Percentiles rank a stretch among this genome's conserved stretches.
phyloP scores from a whole-genome alignment of 2,329 filamentous ascomycete species.

The Fusarium zealandicum region DNA sequence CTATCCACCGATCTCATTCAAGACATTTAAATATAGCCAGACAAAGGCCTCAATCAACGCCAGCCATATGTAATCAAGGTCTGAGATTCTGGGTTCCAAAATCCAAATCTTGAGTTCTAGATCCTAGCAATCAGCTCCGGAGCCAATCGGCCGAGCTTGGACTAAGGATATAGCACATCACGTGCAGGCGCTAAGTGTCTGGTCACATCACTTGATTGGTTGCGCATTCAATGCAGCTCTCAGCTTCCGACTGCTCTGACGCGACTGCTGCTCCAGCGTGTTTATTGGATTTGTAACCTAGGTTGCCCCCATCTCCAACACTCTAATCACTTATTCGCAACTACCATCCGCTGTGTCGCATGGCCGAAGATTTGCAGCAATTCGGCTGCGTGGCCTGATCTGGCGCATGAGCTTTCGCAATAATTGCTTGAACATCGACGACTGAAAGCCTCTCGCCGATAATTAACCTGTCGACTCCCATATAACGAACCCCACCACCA shows the following conservation, averaged over 20 bases:
- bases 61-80: constrained; percentile 6
- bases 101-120: constrained; percentile 8
- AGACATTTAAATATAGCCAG: background rate
- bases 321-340: background rate
- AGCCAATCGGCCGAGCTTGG: constrained; percentile 1
- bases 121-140: constrained; percentile 17
- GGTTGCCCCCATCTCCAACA: background rate
- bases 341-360: background rate
- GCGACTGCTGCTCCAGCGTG: constrained; percentile 11
- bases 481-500: constrained; percentile 8
- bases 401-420: background rate
- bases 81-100: constrained; percentile 13
- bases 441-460: background rate
- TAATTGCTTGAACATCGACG: background rate
- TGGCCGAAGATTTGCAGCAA: constrained; percentile 1
- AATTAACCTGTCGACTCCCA: background rate
- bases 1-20: constrained; percentile 19
- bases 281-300: constrained; percentile 8
- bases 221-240: constrained; percentile 24
- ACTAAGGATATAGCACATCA: constrained; percentile 10
- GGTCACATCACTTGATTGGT: constrained; percentile 22
- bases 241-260: constrained; percentile 12
- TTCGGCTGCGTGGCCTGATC: constrained; percentile 13
- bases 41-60: constrained; percentile 8
- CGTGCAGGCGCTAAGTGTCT: constrained; percentile 8